Base-by-base conservation (phyloP, 495 filamentous ascomycete species). In the Hapsidospora chrysogenum region DNA sequence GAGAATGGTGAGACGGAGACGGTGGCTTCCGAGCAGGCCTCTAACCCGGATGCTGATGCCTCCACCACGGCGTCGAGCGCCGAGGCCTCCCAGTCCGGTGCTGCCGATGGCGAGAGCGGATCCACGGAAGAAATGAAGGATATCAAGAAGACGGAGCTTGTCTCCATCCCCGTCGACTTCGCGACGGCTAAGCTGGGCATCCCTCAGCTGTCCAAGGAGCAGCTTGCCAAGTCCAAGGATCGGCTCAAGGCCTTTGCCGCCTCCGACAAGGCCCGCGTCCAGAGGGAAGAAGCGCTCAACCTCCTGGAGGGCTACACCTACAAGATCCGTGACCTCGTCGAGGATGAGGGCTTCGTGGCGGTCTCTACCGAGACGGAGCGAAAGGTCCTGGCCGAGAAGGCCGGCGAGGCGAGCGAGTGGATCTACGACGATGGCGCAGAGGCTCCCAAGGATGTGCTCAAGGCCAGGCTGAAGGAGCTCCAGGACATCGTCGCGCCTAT, bases 281-380 rank as follows among this genome's bases (percentile, higher is more conserved):
- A 74, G 29, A 77, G 87, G 21, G 86, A 94, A 51, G 89, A 94
- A 54, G 70, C 81, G 8, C 60, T 94, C 18, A 99, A 99, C 59
- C 76, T 80, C 45, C 72, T 99, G 17, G 89, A 99, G 53, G 74
- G 68, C n/a, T 93, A 80, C 53, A 92, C 85, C 29, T 99, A 99
- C 65, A 76, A 72, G 40, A 72, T 78, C 27, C 76, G 85, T 4
- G 92, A 95, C 55, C 61, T 85, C 14, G 55, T 92, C 8, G 74
- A 78, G 11, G 75, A 80, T 41, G 72, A 78, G 37, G 68, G 66
- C 11, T 95, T 95, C 53, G 57, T 76, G 27, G 64, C 60, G 9
- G 72, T 66, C 9, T 73, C 85, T 30, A 86, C 76, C 30, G 51
- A 64, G 1, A 66, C 68, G 15, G 68, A 81, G 41, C 64, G 81